Percentiles rank a stretch among this genome's conserved stretches.
Evolutionary conservation across 345 rosid species (phyloP).

Genomic region (Corchorus olitorius): DNA sequence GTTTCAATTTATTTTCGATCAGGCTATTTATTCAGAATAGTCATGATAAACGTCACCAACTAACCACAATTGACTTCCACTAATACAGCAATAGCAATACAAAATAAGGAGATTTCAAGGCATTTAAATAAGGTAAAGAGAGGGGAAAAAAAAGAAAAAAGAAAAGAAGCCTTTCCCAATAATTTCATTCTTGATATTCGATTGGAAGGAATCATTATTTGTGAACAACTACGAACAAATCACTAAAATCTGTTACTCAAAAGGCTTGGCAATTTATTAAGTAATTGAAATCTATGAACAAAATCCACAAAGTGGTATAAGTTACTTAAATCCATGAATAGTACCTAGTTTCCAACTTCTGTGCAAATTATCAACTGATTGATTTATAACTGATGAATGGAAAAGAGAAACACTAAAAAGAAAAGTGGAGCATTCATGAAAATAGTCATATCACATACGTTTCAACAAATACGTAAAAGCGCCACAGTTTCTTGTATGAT

Average conservation of each 20-base stretch:
- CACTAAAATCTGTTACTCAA: neutral
- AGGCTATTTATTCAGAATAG: neutral
- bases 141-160: too few relatives aligned
- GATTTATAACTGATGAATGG: neutral
- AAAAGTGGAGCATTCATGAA: neutral
- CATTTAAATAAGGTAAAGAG: too few relatives aligned
- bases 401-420: neutral
- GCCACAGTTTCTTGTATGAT: neutral
- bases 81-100: too few relatives aligned
- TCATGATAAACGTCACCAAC: neutral
- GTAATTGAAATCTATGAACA: neutral
- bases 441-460: neutral
- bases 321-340: neutral
- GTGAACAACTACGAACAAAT: neutral
- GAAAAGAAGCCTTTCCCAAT: neutral
- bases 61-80: too few relatives aligned
- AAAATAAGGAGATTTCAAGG: too few relatives aligned
- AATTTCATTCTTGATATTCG: neutral
- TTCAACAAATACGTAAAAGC: neutral
- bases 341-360: neutral
- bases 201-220: neutral
- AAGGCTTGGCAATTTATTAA: neutral
- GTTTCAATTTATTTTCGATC: neutral
- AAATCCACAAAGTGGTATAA: neutral
- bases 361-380: neutral